Evolutionary conservation across 1,284 basidiomycete species (phyloP).

Genomic region (Rhodotorula sp.): DNA sequence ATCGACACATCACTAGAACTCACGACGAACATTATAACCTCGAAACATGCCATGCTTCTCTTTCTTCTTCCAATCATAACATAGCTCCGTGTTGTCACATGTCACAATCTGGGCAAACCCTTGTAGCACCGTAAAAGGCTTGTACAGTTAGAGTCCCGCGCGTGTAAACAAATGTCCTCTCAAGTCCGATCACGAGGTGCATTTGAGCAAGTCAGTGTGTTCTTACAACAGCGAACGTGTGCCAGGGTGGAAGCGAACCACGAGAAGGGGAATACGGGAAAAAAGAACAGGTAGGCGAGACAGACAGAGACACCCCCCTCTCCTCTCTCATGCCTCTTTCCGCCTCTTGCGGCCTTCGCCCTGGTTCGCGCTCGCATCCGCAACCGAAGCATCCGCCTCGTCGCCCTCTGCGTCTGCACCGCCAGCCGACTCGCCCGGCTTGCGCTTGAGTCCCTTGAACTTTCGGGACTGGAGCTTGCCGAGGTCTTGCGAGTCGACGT

Average conservation of each 20-base stretch:
- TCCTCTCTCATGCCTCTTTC: not conserved
- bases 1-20: not conserved
- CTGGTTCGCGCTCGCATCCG: not conserved
- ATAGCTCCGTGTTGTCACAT: not conserved
- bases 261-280: not conserved
- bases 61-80: not conserved
- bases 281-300: not conserved
- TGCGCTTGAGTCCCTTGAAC: slow-evolving; percentile 74
- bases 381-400: not conserved
- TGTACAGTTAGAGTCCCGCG: no score
- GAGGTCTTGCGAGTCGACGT: slow-evolving; percentile 68
- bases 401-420: not conserved
- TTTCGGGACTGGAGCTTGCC: slow-evolving; percentile 79
- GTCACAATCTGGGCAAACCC: no score
- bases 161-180: not conserved
- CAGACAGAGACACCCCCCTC: no score
- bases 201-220: no score
- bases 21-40: not conserved
- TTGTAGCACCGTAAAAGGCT: no score
- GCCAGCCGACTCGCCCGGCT: not conserved
- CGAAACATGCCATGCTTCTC: no score
- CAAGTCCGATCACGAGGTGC: no score
- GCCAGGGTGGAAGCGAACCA: not conserved
- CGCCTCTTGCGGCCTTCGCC: not conserved
- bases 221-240: not conserved